phyloP scores from a whole-genome alignment of 345 rosid species.

The Lumnitzera littorea region DNA sequence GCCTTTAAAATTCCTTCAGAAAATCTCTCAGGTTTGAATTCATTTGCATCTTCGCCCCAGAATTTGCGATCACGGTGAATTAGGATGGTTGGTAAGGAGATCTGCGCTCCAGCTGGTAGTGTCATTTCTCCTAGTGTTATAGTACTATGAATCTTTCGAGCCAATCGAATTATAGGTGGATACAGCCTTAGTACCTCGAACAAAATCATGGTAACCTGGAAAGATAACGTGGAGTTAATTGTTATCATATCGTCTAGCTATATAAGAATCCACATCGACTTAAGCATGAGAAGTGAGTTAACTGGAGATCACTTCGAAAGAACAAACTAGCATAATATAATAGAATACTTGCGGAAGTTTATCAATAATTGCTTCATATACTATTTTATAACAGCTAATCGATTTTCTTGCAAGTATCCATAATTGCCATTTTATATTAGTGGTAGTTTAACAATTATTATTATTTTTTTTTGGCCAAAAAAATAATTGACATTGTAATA shows the following conservation, averaged over 20 bases:
- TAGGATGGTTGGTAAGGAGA: conserved; percentile 7
- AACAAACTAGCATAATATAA: background rate
- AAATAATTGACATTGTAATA: too few species aligned
- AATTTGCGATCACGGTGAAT: conserved; percentile 7
- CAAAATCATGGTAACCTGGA: conserved; percentile 16
- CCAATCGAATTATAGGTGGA: background rate
- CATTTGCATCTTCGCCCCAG: conserved; percentile 14
- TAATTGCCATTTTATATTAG: too few species aligned
- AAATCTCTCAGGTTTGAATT: conserved; percentile 15
- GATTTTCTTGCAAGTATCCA: too few species aligned
- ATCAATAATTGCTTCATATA: too few species aligned
- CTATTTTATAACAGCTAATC: too few species aligned
- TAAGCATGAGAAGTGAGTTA: background rate
- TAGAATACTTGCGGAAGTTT: background rate
- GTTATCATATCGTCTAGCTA: too few species aligned
- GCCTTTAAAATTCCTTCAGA: conserved; percentile 9
- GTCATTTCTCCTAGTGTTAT: conserved; percentile 7
- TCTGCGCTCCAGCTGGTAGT: conserved; percentile 4
- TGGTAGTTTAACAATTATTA: too few species aligned
- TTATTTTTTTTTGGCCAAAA: too few species aligned
- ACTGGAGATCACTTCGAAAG: background rate
- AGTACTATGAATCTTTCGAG: background rate
- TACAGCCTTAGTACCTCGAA: conserved; percentile 11
- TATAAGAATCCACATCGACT: background rate
- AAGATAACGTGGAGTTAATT: background rate